phyloP scores from a whole-genome alignment of 192 early-diverging fungal species.

The Phycomyces nitens region DNA sequence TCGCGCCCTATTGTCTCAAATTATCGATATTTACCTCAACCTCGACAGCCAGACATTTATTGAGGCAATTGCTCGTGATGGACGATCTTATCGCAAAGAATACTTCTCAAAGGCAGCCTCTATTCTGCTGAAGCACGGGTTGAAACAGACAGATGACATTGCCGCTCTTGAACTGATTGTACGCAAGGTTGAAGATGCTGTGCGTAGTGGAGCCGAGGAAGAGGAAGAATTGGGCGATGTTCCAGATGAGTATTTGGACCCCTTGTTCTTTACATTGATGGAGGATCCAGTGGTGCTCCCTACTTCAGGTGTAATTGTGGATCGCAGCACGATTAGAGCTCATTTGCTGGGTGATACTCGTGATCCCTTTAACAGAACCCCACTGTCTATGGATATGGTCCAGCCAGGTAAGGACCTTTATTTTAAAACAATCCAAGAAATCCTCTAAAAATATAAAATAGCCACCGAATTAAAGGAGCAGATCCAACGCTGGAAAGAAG shows the following conservation, averaged over 20 bases:
- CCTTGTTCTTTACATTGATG: constrained; percentile 83
- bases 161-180: constrained; percentile 64
- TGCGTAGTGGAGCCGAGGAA: constrained; percentile 56
- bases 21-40: constrained; percentile 84
- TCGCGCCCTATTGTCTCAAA: constrained; percentile 72
- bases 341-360: constrained; percentile 83
- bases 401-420: constrained; percentile 60
- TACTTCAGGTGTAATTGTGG: constrained; percentile 74
- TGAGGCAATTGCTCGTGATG: constrained; percentile 78
- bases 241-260: constrained; percentile 93
- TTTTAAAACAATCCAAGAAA: background rate
- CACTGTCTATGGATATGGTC: constrained; percentile 82
- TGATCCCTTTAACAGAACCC: constrained; percentile 94
- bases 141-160: constrained; percentile 67
- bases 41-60: constrained; percentile 69
- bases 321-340: constrained; percentile 83
- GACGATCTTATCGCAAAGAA: constrained; percentile 74
- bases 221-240: constrained; percentile 80
- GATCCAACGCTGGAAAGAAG: constrained; percentile 26
- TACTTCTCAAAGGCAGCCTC: constrained; percentile 72
- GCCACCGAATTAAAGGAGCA: constrained; percentile 20
- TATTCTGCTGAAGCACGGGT: constrained; percentile 61
- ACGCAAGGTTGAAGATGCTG: constrained; percentile 64
- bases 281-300: constrained; percentile 92
- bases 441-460: background rate